Base-by-base conservation (phyloP, 768 basidiomycete species). In the Boletus barrowsii region DNA sequence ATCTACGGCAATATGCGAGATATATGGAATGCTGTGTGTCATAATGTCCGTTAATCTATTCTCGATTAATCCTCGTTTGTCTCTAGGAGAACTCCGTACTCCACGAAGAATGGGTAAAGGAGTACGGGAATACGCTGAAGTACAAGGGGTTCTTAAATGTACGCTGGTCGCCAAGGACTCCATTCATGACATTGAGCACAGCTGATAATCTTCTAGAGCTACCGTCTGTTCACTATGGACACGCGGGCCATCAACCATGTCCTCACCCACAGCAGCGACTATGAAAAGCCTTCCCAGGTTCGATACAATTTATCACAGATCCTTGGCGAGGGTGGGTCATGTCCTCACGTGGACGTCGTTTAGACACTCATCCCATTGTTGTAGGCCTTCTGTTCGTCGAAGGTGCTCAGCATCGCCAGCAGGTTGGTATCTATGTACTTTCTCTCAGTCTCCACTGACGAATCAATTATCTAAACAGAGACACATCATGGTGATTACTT, bases 171-270 rank as follows among this genome's bases (percentile, higher is more conserved):
- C 9, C 29, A 15, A 35, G 33, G 5, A 24, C 6, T 22, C 3
- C 15, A 14, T 35, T 35, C 33, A 35, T 14, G 33, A 35, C 6
- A 35, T 35, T 14, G 10, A 35, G 10, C 33, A 35, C 14, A 14
- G 33, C 7, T 14, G 22, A 22, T 22, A 22, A 14, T 26, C 7
- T 6, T 42, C 15, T 53, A 76, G 73, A 44, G 51, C 14, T 59
- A 65, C 14, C 76, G 79, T 13, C 66, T 88, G 15, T 79, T 75
- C 62, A 87, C 84, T 0, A 70, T 75, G 51, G 89, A 90, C 64
- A 73, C 79, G 0, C 79, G 79, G 24, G 87, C 87, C 0, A 49
- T 90, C 42, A 77, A 78, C 44, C 83, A 90, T 57, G 72, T 92
- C 45, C 71, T 91, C 15, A 56, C 47, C 5, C 82, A 87, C 50